Evolutionary conservation across 768 basidiomycete genomes (phyloP), one percentile per base, ranked within the genome.

Genomic region (Serendipita vermifera): DNA sequence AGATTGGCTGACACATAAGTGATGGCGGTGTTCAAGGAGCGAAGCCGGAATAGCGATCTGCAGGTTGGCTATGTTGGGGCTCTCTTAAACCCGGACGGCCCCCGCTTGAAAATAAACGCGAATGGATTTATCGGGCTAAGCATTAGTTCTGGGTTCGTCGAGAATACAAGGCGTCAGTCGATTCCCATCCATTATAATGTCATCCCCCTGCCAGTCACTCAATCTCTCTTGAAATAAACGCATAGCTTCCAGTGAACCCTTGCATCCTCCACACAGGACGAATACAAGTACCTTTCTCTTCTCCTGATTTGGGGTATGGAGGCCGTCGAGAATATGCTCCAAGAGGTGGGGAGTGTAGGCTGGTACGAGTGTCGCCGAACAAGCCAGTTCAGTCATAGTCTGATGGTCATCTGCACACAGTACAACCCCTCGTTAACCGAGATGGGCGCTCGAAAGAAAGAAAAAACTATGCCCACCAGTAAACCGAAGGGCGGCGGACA

Each of bases 181-280:
- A n/a, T n/a, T n/a, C 29, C 66, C 68, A 36, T 70, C 68, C 57
- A 64, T 69, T 41, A 58, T 26, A 9, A 71, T 57, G 15, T 57
- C 61, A 68, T 71, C 32, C 59, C 60, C 54, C 62, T 66, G 36
- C n/a, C 58, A 54, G 63, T 63, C 33, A 64, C 56, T n/a, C 70
- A 68, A 24, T 77, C 61, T 29, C 73, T 64, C 22, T 63, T 62
- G 56, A 60, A 81, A 87, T 55, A 76, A 74, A 24, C 39, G 64
- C 48, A 80, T 65, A 2, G 83, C 83, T 4, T 71, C 67, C 17
- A 77, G 60, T 3, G 81, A 79, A 27, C 81, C 71, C 62, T 86
- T 87, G 67, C 81, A 80, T 0, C 87, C 86, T 5, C 82, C 79
- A 59, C 83, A 84, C 5, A 83, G 78, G 46, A 86, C 71, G 65